Evolutionary conservation across 805 yeast genomes (phyloP).

Genomic region (Kuraishia molischiana): DNA sequence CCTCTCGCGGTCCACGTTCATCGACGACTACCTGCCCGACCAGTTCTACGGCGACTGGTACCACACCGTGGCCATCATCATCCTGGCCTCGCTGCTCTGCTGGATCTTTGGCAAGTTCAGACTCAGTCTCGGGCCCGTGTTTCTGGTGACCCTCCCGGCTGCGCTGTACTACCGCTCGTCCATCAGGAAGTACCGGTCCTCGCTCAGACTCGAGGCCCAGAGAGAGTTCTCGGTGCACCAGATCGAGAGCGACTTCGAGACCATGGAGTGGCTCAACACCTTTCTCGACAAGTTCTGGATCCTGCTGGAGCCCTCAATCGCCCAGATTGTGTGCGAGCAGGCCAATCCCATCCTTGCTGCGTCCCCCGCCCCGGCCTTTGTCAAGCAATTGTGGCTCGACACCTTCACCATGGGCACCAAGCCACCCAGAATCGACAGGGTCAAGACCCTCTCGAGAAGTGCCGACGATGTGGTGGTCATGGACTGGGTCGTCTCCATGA

Average conservation of each 20-base stretch:
- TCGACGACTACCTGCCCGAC: conserved; percentile 72
- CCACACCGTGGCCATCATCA: conserved; percentile 70
- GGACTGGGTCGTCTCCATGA: conserved; percentile 94
- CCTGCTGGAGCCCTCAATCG: conserved; percentile 78
- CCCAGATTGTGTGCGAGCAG: conserved; percentile 78
- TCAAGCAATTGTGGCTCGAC: conserved; percentile 78
- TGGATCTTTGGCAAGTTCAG: conserved; percentile 73
- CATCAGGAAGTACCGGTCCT: conserved; percentile 66
- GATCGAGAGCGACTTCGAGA: conserved; percentile 83
- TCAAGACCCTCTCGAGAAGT: conserved; percentile 86
- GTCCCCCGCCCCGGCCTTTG: conserved; percentile 71
- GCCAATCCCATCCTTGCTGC: conserved; percentile 78
- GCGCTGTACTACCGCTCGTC: conserved; percentile 75
- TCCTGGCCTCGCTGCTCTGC: conserved; percentile 59
- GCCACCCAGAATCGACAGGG: conserved; percentile 88
- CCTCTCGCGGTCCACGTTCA: conserved; percentile 55
- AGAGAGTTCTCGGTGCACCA: conserved; percentile 74
- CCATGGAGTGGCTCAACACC: conserved; percentile 92
- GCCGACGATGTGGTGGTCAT: conserved; percentile 88
- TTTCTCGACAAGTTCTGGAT: conserved; percentile 90
- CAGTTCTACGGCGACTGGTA: conserved; percentile 91
- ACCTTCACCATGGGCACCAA: conserved; percentile 89
- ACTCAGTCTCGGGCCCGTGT: conserved; percentile 73
- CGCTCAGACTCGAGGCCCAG: conserved; percentile 70
- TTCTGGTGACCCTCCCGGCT: conserved; percentile 54